Evolutionary conservation across 352 stramenopile genomes (phyloP).

Genomic region (Pythium aquatile): DNA sequence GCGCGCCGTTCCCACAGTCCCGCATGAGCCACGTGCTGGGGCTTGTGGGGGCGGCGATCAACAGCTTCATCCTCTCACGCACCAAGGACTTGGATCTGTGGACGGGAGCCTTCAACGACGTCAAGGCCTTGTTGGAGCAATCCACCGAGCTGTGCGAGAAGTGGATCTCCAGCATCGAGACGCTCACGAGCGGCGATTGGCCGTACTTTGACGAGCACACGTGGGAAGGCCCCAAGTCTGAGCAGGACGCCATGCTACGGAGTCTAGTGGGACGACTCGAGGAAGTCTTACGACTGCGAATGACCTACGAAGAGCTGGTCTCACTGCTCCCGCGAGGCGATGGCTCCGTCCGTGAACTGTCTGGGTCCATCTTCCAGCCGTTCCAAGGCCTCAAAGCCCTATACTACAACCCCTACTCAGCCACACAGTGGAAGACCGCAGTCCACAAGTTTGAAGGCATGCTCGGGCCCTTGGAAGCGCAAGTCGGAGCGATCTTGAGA

Average conservation of each 20-base stretch:
- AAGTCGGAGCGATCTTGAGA: slow-evolving; percentile 81
- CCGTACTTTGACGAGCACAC: slow-evolving; percentile 75
- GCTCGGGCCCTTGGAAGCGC: slow-evolving; percentile 78
- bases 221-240: slow-evolving; percentile 59
- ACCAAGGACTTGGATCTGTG: slow-evolving; percentile 60
- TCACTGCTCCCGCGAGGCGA: slow-evolving; percentile 53
- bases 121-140: slow-evolving; percentile 58
- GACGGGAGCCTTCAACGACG: slow-evolving; percentile 57
- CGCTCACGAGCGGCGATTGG: slow-evolving; percentile 82
- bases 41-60: slow-evolving; percentile 76
- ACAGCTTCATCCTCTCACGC: slow-evolving; percentile 61
- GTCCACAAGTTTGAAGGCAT: slow-evolving; percentile 76
- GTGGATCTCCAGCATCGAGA: slow-evolving; percentile 67
- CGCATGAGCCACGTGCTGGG: slow-evolving; percentile 89
- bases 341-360: slow-evolving; percentile 33
- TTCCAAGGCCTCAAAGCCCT: slow-evolving; percentile 69
- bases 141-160: slow-evolving; percentile 77
- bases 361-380: slow-evolving; percentile 58
- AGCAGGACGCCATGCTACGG: slow-evolving; percentile 40
- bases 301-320: slow-evolving; percentile 85
- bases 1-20: slow-evolving; percentile 63
- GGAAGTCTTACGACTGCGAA: slow-evolving; percentile 79
- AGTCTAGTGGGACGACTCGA: slow-evolving; percentile 69
- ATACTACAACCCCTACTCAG: slow-evolving; percentile 92
- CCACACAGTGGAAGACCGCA: slow-evolving; percentile 69